These are phyloP conservation scores for Miamiensis avidus DNA, from an alignment of 169 alveolate species.

Conservation along the genomic window DNA sequence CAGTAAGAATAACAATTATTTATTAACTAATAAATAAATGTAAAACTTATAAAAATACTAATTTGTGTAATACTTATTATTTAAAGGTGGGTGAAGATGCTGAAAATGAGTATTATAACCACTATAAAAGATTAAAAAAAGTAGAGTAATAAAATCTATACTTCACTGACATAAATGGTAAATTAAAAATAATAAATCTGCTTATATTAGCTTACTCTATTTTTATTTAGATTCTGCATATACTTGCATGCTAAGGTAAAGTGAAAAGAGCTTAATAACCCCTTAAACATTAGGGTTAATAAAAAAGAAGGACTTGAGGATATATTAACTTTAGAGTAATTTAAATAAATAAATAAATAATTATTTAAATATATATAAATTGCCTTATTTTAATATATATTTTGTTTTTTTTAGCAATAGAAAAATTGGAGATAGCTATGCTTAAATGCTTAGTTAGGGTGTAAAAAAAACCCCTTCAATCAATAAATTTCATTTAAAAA, in stretches of 20 bases:
- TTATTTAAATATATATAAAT: not conserved
- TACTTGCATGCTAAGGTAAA: constrained; percentile 9
- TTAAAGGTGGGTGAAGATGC: constrained; percentile 1
- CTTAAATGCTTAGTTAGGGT: constrained; percentile 9
- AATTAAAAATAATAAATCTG: not conserved
- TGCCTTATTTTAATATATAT: not conserved
- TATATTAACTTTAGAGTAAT: constrained; percentile 1
- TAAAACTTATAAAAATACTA: too few species aligned
- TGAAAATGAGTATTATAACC: not conserved
- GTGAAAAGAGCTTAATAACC: constrained; percentile 1
- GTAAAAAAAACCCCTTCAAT: not conserved
- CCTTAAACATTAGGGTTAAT: constrained; percentile 17
- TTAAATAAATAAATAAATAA: not conserved
- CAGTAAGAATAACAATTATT: not conserved
- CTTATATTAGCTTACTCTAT: not conserved
- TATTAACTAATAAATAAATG: too few species aligned
- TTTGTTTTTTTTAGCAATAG: not conserved
- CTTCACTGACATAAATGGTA: not conserved
- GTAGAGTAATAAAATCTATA: not conserved
- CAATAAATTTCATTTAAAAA: constrained; percentile 3
- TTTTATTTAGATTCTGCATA: not conserved
- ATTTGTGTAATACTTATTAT: not conserved
- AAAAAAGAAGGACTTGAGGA: constrained; percentile 15
- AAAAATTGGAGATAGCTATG: constrained; percentile 21
- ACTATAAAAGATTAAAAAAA: constrained; percentile 6